Percentiles rank a stretch among this genome's conserved stretches.
These are phyloP conservation scores for Aegilops speltoides DNA, from an alignment of 176 grass and related monocot genomes.

Conservation along the genomic window DNA sequence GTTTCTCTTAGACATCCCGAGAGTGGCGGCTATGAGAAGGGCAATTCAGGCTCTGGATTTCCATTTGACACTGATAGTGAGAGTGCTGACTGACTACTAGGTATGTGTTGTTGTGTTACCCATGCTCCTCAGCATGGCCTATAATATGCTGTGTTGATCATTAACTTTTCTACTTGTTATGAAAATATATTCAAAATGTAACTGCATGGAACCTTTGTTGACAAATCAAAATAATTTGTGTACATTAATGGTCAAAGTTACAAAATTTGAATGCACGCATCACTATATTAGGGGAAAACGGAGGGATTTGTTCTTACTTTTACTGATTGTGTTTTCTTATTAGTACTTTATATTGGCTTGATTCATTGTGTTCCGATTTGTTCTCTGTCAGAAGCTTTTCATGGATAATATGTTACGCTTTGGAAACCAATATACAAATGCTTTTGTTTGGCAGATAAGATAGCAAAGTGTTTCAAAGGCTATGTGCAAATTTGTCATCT, in stretches of 20 bases:
- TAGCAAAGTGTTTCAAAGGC: not conserved
- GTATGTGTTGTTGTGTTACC: not conserved
- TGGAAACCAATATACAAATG: not conserved
- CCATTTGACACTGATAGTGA: conserved; percentile 8
- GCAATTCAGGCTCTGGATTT: not conserved
- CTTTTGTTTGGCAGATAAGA: not conserved
- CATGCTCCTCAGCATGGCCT: not conserved
- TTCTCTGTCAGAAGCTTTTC: not conserved
- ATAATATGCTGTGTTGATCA: not conserved
- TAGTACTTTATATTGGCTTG: not conserved
- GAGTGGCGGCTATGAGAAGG: not conserved
- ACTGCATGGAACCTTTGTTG: not conserved
- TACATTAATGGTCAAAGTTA: not conserved
- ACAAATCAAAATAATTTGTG: not conserved
- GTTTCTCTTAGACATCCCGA: not conserved
- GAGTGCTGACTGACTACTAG: not conserved
- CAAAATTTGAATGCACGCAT: not conserved
- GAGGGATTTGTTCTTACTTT: not conserved
- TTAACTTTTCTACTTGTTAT: not conserved
- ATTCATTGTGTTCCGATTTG: not conserved
- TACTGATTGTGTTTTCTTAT: not conserved
- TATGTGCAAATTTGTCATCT: not conserved
- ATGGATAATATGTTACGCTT: not conserved
- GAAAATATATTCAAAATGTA: not conserved
- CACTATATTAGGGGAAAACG: not conserved